Evolutionary conservation across 352 stramenopile species (phyloP), one percentile per base, ranked within the genome.

Genomic region (Pythium rishiriense): DNA sequence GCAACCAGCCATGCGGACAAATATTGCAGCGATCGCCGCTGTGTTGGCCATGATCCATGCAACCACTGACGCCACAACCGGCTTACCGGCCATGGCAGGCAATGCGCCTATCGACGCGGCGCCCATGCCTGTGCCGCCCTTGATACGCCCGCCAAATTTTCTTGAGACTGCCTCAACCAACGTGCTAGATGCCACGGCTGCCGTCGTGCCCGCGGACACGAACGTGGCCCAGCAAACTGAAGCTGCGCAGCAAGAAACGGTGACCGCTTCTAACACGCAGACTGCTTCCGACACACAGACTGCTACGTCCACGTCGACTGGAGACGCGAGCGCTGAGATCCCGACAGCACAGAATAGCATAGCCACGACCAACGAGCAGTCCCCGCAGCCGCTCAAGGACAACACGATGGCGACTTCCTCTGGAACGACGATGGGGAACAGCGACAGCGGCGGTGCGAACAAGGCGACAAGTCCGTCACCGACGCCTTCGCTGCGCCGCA

Each of bases 11-110:
- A 62, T 53, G 43, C 54, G 41, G 12, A 24, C 41, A 15, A 54
- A n/a, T 24, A 10, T 54, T 25, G 43, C 43, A 26, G 45, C 29
- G 3, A 25, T 33, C 3, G 56, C 56, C 22, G 29, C 41, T 11
- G 31, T 63, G 31, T 15, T 63, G 17, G 46, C 33, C 31, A n/a
- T 61, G 35, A 3, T 59, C 17, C 35, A 49, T 3, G 52, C 35
- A 1, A n/a, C 21, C 4, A 25, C 24, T 11, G 19, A 29, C 4
- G 24, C 24, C 14, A 6, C 37, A 17, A 17, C 14, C 37, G 37
- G 4, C 11, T 2, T 17, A 4, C 37, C 37, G 37, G 7, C 6
- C 37, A 12, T 43, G 1, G 37, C 37, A 17, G 10, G 5, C 31
- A 10, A 10, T 12, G 39, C 19, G 7, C 12, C 12, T 11, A 31